Percentiles rank a stretch among this genome's conserved stretches.
These are phyloP conservation scores for Meyerozyma athensensis DNA, from an alignment of 1,139 yeast genomes.

Conservation along the genomic window DNA sequence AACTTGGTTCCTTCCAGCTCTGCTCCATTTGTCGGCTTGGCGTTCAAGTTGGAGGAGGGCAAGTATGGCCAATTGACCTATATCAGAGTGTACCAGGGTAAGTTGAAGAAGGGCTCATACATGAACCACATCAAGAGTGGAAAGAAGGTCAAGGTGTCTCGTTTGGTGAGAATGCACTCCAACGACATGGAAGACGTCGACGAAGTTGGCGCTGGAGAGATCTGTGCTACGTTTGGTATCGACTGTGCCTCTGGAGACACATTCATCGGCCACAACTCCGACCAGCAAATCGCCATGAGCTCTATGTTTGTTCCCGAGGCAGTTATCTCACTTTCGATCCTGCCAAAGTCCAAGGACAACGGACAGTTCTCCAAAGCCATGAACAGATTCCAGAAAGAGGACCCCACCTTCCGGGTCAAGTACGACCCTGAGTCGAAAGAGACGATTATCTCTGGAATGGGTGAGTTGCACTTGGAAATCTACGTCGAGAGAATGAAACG, in stretches of 20 bases:
- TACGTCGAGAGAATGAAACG: conserved; percentile 97
- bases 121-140: conserved; percentile 89
- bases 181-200: conserved; percentile 97
- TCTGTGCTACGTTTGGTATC: conserved; percentile 98
- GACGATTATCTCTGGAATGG: conserved; percentile 97
- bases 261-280: conserved; percentile 71
- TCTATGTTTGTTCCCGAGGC: conserved; percentile 99
- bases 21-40: conserved; percentile 90
- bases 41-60: conserved; percentile 97
- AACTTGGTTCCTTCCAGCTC: conserved; percentile 68
- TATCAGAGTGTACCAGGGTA: conserved; percentile 95
- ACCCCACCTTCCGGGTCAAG: conserved; percentile 93
- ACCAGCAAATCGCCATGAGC: conserved; percentile 79
- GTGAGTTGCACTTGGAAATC: conserved; percentile 93
- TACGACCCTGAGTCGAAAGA: conserved; percentile 91
- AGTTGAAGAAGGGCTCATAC: conserved; percentile 82
- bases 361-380: conserved; percentile 89
- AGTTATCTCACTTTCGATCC: conserved; percentile 86
- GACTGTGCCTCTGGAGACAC: conserved; percentile 99
- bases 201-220: conserved; percentile 96
- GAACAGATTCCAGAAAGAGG: conserved; percentile 96
- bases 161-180: conserved; percentile 97
- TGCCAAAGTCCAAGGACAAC: conserved; percentile 85
- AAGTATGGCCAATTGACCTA: conserved; percentile 96
- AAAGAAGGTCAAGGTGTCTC: conserved; percentile 88